These are phyloP conservation scores for Fusarium sp. DNA, from an alignment of 2,329 filamentous ascomycete genomes.

Conservation along the genomic window DNA sequence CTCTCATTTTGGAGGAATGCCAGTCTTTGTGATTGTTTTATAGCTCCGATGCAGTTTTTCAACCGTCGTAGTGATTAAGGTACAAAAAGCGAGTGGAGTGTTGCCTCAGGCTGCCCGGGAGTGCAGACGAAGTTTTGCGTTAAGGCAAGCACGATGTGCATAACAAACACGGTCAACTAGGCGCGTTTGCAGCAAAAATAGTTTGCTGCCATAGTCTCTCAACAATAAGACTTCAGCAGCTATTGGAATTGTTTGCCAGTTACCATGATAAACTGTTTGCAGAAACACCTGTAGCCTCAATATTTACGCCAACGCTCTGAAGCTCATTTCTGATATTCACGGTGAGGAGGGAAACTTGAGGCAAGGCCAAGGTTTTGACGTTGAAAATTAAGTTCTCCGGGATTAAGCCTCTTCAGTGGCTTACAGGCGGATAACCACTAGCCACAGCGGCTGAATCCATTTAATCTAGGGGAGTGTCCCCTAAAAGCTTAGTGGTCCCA, in stretches of 20 bases:
- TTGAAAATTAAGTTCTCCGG: constrained; percentile 22
- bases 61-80: background rate
- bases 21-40: background rate
- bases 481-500: constrained; percentile 15
- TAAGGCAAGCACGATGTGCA: constrained; percentile 24
- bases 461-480: constrained; percentile 1
- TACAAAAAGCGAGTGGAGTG: constrained; percentile 2
- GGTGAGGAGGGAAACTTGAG: constrained; percentile 5
- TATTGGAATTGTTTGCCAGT: background rate
- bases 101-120: constrained; percentile 20
- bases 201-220: constrained; percentile 20
- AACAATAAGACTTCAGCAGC: background rate
- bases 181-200: constrained; percentile 11
- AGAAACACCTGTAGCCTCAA: background rate
- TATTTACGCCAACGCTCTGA: background rate
- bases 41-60: background rate
- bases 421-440: constrained; percentile 29
- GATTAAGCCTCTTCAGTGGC: constrained; percentile 20
- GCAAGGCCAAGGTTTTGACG: background rate
- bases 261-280: background rate
- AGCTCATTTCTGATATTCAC: constrained; percentile 15
- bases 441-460: constrained; percentile 41
- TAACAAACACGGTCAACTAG: constrained; percentile 11
- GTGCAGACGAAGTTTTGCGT: constrained; percentile 2
- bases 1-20: constrained; percentile 53